Conservation (phyloP, 768 basidiomycete genomes). For the Floccularia luteovirens region DNA sequence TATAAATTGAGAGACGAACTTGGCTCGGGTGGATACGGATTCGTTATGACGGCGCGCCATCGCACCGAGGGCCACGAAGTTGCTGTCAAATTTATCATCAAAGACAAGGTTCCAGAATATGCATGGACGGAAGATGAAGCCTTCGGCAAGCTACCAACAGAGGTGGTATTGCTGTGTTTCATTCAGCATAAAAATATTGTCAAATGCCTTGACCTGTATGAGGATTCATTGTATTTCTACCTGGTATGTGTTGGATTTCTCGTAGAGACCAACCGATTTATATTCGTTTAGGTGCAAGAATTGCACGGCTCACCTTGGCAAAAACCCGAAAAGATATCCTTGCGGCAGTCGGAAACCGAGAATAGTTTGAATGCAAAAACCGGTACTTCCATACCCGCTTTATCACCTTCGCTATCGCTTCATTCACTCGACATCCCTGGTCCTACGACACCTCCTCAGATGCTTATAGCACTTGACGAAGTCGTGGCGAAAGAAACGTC, state of each 20-base stretch:
- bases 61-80: conserved; percentile 57
- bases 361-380: conserved; percentile 17
- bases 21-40: conserved; percentile 90
- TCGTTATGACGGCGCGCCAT: conserved; percentile 83
- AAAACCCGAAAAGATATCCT: conserved; percentile 27
- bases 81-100: conserved; percentile 94
- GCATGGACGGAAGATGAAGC: conserved; percentile 59
- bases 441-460: conserved; percentile 18
- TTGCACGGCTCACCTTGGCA: conserved; percentile 90
- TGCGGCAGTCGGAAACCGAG: conserved; percentile 10
- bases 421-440: conserved; percentile 10
- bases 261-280: conserved; percentile 1
- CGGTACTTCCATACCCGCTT: conserved; percentile 50
- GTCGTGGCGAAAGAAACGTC: neutral
- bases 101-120: conserved; percentile 54
- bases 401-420: conserved; percentile 20
- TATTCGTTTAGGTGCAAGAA: conserved; percentile 66
- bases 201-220: conserved; percentile 75
- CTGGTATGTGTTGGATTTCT: conserved; percentile 44
- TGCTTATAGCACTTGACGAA: conserved; percentile 3
- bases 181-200: conserved; percentile 79
- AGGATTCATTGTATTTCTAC: conserved; percentile 82
- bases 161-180: conserved; percentile 69
- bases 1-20: conserved; percentile 72
- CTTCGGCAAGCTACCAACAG: conserved; percentile 65